Base-by-base conservation (phyloP, 2,329 filamentous ascomycete species). In the Scopulariopsis brevicaulis region DNA sequence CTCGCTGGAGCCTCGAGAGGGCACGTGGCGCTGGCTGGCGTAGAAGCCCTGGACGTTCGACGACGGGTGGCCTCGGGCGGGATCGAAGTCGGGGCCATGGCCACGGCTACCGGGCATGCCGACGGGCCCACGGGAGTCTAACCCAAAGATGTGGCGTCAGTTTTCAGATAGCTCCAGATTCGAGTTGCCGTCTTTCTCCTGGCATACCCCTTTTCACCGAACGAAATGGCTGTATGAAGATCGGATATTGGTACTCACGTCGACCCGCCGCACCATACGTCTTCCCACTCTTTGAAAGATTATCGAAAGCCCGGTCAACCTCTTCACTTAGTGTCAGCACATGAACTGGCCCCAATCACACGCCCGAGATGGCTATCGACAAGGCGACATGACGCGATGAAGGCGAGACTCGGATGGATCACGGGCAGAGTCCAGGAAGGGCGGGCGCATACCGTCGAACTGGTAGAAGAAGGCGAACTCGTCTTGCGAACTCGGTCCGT, bases 221-320 rank as follows among this genome's bases (percentile, higher is more conserved):
- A 25, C n/a, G 22, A 51, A 34, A 50, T 20, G 25, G 40, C n/a
- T 20, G 7, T 7, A 32, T 32, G 25, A n/a, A 35, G 20, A 43
- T 28, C 8, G 50, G 28, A 22, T 25, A 43, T 51, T 28, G 25
- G 81, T 81, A 96, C 75, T 96, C 90, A 80, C 92, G 89, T 73
- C 94, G 90, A 67, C 77, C 82, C 67, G 78, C 78, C 68, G 76
- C 75, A 68, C 80, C 84, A 74, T 93, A 94, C 75, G 92, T 86
- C 79, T 97, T 97, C 68, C 92, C 92, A 71, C 92, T 96, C 81
- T 97, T 97, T 68, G 93, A 82, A 61, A 99, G 82, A 73, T 97
- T 97, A 69, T 97, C 94, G 68, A 93, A 85, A 65, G 93, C 93
- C 70, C 93, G 87, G 64, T 97, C 94, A 66, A 99, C 91, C 83